Percentiles rank a stretch among this genome's conserved stretches.
These are phyloP conservation scores for Casuarina glauca DNA, from an alignment of 306 rosid genomes.

Conservation along the genomic window DNA sequence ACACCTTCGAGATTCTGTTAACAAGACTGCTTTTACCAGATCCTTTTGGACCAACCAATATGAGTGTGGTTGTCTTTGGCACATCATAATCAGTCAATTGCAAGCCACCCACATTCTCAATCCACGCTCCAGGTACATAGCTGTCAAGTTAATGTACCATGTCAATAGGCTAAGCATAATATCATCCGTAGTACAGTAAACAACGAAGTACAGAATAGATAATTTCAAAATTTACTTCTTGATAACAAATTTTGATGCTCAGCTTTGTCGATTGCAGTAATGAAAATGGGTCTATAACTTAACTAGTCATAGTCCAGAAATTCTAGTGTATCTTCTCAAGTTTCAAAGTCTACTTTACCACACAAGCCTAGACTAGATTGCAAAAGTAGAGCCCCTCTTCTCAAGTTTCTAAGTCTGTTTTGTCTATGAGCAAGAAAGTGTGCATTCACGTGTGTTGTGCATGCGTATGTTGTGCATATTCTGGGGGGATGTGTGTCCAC, in stretches of 20 bases:
- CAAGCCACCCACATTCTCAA: slow-evolving; percentile 47
- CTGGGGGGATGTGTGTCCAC: too few relatives aligned
- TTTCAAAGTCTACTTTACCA: not conserved
- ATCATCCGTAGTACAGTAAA: slow-evolving; percentile 7
- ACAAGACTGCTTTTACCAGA: slow-evolving; percentile 92
- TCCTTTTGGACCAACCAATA: slow-evolving; percentile 79
- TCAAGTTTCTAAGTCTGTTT: not conserved
- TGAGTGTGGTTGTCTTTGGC: slow-evolving; percentile 65
- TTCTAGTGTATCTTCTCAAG: not conserved
- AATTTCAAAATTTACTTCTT: not conserved
- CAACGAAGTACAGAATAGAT: not conserved
- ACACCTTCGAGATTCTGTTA: slow-evolving; percentile 68
- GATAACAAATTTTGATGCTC: not conserved
- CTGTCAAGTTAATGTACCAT: slow-evolving; percentile 43
- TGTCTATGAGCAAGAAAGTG: not conserved
- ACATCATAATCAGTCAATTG: slow-evolving; percentile 61
- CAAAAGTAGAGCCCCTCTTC: not conserved
- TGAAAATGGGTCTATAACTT: not conserved
- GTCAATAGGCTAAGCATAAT: slow-evolving; percentile 27
- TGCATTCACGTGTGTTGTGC: not conserved
- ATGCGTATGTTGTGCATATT: too few relatives aligned
- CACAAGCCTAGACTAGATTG: not conserved
- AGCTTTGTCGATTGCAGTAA: not conserved
- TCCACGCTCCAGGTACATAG: slow-evolving; percentile 80
- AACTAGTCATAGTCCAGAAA: not conserved